Evolutionary conservation across 2,329 filamentous ascomycete genomes (phyloP).

Genomic region (Aspergillus puulaauensis): DNA sequence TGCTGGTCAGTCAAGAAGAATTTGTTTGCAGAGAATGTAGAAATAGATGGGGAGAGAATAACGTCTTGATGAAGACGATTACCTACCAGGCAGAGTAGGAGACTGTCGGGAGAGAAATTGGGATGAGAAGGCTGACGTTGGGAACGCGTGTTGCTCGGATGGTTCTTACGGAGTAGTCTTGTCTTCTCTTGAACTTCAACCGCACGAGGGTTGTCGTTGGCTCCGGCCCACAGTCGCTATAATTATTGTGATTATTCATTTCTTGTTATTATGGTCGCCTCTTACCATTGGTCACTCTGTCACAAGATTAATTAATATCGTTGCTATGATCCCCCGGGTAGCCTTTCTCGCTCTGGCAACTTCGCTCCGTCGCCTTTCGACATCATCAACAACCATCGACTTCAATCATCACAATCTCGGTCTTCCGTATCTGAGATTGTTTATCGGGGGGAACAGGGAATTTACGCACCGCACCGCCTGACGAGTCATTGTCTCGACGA

Average conservation of each 20-base stretch:
- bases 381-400: constrained; percentile 1
- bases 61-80: not conserved
- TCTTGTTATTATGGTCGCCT: constrained; percentile 8
- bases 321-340: not conserved
- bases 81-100: not conserved
- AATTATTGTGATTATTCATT: constrained; percentile 7
- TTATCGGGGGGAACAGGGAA: not conserved
- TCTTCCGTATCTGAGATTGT: not conserved
- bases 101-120: not conserved
- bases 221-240: constrained; percentile 3
- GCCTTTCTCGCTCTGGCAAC: not conserved
- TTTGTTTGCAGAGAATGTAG: not conserved
- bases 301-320: constrained; percentile 6
- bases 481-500: constrained; percentile 1
- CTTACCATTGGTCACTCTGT: constrained; percentile 1
- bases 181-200: not conserved
- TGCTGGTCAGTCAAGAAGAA: not conserved
- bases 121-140: constrained; percentile 1
- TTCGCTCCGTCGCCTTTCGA: not conserved
- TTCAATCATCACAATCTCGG: not conserved
- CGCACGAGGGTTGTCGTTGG: constrained; percentile 2
- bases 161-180: not conserved
- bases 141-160: constrained; percentile 6
- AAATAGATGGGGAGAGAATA: not conserved
- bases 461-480: not conserved